Base-by-base conservation (phyloP, 129 eudicot species). In the Pittosporum tobira region DNA sequence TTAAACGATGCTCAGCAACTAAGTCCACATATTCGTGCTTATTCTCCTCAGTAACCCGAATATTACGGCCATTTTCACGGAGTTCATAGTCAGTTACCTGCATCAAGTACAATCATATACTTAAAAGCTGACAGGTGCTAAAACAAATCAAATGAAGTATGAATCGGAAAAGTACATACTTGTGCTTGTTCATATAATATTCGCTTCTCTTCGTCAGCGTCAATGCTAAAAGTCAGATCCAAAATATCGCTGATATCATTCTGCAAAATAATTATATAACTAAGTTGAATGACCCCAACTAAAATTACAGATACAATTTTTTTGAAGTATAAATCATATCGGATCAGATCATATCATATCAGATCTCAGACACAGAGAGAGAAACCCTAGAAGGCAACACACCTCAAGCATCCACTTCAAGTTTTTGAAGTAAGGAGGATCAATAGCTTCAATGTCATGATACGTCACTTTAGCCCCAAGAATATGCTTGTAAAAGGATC, bases 401-500 rank as follows among this genome's bases (percentile, higher is more conserved):
- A 93, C 99, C 99, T 93, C 96, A 65, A 93, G 99, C 91, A 87
- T 70, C 99, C 99, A 93, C 73, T 87, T 87, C 74, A 93, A 69
- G 69, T 87, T 93, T 80, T 93, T 93, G 71, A 83, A 93, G 75
- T 93, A 93, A 73, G 79, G 94, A 7, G 99, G 99, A 72, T 93
- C 99, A 19, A 93, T 87, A 11, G 99, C 99, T 75, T 93, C 99
- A 46, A 93, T 93, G 69, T 93, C 99, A 79, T 93, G 99, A 69
- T 93, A 93, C 0, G 99, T 93, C 52, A 93, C 99, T 84, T 93
- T 93, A 16, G 71, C 94, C 48, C 99, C 99, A 53, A 93, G 88
- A 34, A 93, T 93, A 63, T 93, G 99, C 84, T 93, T 93, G 80
- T 93, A 93, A 53, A 93, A 93, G 50, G 99, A 93, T 67, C 99